These are phyloP conservation scores for Penicillium sp. DNA, from an alignment of 2,329 filamentous ascomycete genomes.

Conservation along the genomic window DNA sequence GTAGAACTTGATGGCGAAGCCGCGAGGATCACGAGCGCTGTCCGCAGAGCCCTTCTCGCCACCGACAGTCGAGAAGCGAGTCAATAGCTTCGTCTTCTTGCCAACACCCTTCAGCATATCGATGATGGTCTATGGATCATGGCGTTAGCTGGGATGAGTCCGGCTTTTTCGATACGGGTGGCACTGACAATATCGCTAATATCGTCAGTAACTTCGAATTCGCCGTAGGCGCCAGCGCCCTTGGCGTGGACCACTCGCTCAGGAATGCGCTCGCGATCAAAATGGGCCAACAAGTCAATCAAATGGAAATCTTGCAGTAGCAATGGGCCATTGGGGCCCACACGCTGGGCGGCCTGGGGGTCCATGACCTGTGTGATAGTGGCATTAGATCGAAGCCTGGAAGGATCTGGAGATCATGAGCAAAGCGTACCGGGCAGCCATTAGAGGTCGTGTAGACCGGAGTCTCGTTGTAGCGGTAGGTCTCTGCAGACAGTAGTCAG, in stretches of 20 bases:
- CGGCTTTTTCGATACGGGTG: too few relatives aligned
- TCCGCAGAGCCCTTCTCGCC: slow-evolving; percentile 70
- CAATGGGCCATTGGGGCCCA: slow-evolving; percentile 58
- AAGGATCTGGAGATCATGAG: too few relatives aligned
- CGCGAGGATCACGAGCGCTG: slow-evolving; percentile 67
- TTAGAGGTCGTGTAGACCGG: slow-evolving; percentile 61
- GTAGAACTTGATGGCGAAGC: slow-evolving; percentile 70
- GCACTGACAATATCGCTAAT: slow-evolving; percentile 47
- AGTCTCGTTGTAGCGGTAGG: slow-evolving; percentile 56
- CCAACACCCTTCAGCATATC: slow-evolving; percentile 58
- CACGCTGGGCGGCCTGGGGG: slow-evolving; percentile 53
- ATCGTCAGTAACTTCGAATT: slow-evolving; percentile 49
- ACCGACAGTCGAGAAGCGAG: slow-evolving; percentile 72
- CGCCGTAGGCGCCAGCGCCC: slow-evolving; percentile 43
- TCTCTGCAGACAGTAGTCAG: slow-evolving; percentile 25
- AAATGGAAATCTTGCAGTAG: slow-evolving; percentile 65
- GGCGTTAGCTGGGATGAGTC: background rate
- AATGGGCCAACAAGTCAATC: slow-evolving; percentile 57
- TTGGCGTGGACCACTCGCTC: slow-evolving; percentile 54
- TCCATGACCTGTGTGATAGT: slow-evolving; percentile 45
- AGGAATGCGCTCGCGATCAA: slow-evolving; percentile 53
- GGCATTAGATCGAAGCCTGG: slow-evolving; percentile 9
- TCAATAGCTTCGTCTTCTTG: slow-evolving; percentile 65
- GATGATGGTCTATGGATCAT: slow-evolving; percentile 32
- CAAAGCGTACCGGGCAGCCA: slow-evolving; percentile 53